Evolutionary conservation across 2,329 filamentous ascomycete genomes (phyloP), one percentile per base, ranked within the genome.

Genomic region (Pseudocercospora musae): DNA sequence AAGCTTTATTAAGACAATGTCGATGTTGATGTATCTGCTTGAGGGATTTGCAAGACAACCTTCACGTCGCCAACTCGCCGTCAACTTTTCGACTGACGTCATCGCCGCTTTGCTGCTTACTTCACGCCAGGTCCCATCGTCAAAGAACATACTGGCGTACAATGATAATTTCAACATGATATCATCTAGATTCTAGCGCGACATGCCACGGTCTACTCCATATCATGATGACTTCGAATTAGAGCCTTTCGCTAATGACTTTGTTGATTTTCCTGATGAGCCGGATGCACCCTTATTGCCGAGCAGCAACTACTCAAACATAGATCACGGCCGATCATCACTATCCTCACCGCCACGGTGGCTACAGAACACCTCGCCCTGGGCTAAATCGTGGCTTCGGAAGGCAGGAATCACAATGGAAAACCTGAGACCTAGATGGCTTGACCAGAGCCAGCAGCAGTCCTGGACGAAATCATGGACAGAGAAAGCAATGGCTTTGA

Each of bases 201-300:
- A 25, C 4, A 63, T 63, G 62, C 54, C 62, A 10, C 29, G 11
- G n/a, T 9, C 52, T 10, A 57, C 58, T 18, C 33, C 44, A 9
- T 65, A 67, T 29, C 62, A 60, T 52, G 65, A 63, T 27, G 61
- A 67, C 31, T 52, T 67, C 20, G 65, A 67, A 37, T 50, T 67
- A 49, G 58, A 56, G 27, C 62, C 58, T 29, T 62, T 61, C 53
- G 62, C 63, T 15, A 55, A 67, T 49, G 65, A 64, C 44, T 31
- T 44, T 20, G 56, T 44, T 33, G 50, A 57, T 20, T 40, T 23
- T 23, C n/a, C 27, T 25, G 65, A 65, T 13, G 65, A 67, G 49
- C 63, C 65, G 29, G 65, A 67, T 37, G 58, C 53, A 23, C 58
- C 65, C 8, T 31, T 67, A 7, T 27, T 52, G 25, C 53, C 62